These are phyloP conservation scores for Exophiala sp. DNA, from an alignment of 2,329 filamentous ascomycete genomes.

Conservation along the genomic window DNA sequence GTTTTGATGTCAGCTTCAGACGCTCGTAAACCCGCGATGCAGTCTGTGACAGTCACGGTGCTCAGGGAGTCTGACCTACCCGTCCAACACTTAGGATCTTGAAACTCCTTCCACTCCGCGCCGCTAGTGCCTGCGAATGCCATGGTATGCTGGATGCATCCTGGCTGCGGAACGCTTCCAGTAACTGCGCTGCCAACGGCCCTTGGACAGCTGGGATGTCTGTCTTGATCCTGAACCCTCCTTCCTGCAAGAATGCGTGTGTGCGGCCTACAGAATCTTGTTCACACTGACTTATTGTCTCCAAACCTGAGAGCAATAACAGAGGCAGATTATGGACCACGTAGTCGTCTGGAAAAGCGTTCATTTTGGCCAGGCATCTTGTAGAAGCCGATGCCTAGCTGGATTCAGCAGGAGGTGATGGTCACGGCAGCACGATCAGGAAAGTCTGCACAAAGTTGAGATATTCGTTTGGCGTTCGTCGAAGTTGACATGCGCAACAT, in stretches of 20 bases:
- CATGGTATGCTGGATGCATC: slow-evolving; percentile 66
- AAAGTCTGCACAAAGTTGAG: no score
- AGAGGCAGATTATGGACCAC: slow-evolving; percentile 84
- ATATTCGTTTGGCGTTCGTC: no score
- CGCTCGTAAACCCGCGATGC: not conserved
- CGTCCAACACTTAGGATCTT: slow-evolving; percentile 72
- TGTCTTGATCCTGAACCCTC: slow-evolving; percentile 63
- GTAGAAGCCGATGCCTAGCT: not conserved
- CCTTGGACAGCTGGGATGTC: slow-evolving; percentile 66
- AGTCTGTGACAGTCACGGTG: not conserved
- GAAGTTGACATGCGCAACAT: no score
- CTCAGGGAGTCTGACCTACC: slow-evolving; percentile 57
- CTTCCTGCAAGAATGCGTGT: slow-evolving; percentile 51
- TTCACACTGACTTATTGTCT: slow-evolving; percentile 36
- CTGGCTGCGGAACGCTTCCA: slow-evolving; percentile 62
- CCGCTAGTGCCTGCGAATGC: slow-evolving; percentile 55
- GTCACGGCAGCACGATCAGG: not conserved
- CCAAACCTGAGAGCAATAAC: slow-evolving; percentile 75
- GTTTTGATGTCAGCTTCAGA: slow-evolving; percentile 25
- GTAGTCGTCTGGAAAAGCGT: slow-evolving; percentile 59
- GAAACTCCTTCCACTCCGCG: slow-evolving; percentile 55
- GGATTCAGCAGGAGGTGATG: not conserved
- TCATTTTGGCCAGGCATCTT: slow-evolving; percentile 35
- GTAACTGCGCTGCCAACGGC: slow-evolving; percentile 62
- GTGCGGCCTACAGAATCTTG: slow-evolving; percentile 36